A percentile compares a stretch with the other conserved stretches of the same genome.
Evolutionary conservation across 2,329 filamentous ascomycete species (phyloP).

Genomic region (Sordariomycetes sp.): DNA sequence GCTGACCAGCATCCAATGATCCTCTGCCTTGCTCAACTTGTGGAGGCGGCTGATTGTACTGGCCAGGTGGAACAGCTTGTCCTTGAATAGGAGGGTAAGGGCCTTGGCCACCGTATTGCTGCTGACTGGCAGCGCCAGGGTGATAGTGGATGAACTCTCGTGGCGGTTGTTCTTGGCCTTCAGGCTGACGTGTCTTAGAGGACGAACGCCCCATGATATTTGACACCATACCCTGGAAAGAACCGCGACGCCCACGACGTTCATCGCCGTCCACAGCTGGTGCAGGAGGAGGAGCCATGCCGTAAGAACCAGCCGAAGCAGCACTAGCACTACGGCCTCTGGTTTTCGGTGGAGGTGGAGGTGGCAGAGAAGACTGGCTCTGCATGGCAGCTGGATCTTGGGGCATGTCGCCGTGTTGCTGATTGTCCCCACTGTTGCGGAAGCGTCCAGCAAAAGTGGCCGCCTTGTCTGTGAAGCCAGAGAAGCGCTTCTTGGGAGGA

Average conservation of each 20-base stretch:
- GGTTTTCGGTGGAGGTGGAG: slow-evolving; percentile 7
- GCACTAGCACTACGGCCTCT: slow-evolving; percentile 6
- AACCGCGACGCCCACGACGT: slow-evolving; percentile 17
- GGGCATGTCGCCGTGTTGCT: no score
- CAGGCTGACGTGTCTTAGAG: slow-evolving; percentile 2
- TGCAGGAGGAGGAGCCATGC: slow-evolving; percentile 8
- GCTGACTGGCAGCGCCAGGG: neutral
- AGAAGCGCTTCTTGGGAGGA: slow-evolving; percentile 34
- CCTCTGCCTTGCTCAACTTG: no score
- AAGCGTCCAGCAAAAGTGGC: slow-evolving; percentile 20
- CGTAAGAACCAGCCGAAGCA: slow-evolving; percentile 7
- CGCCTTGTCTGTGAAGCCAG: slow-evolving; percentile 19
- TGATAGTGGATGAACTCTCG: neutral
- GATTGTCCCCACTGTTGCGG: slow-evolving; percentile 12
- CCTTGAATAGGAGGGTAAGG: neutral
- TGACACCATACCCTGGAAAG: slow-evolving; percentile 18
- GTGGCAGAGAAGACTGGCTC: slow-evolving; percentile 1
- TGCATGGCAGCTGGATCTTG: neutral
- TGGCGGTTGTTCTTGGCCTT: neutral
- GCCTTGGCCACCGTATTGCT: neutral
- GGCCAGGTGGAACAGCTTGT: no score
- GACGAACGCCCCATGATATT: slow-evolving; percentile 13
- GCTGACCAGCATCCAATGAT: neutral
- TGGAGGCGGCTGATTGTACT: no score
- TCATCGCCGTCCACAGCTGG: slow-evolving; percentile 7